Conservation (phyloP, 352 stramenopile species). For the Thraustochytrium striatum region DNA sequence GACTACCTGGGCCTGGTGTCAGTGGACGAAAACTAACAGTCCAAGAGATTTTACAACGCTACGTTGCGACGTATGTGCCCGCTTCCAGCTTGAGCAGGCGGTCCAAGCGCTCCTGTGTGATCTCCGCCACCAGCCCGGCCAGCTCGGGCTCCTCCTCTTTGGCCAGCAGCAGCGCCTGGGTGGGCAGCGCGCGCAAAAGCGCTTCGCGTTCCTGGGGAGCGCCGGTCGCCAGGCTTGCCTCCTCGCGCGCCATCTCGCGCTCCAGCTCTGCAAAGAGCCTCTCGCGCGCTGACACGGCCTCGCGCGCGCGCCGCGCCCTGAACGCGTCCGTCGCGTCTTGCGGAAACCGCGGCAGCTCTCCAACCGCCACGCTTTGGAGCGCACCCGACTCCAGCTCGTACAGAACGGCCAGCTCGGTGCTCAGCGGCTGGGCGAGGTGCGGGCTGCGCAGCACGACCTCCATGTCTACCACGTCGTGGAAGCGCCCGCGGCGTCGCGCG, state of each 20-base stretch:
- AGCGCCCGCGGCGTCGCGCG: background rate
- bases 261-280: background rate
- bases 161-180: background rate
- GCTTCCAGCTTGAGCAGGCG: background rate
- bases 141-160: background rate
- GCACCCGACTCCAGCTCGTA: background rate
- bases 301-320: background rate
- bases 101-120: background rate
- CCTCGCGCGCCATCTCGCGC: background rate
- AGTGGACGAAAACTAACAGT: constrained; percentile 54
- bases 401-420: background rate
- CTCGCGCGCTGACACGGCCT: background rate
- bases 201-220: background rate
- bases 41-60: background rate
- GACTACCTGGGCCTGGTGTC: constrained; percentile 94
- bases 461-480: constrained; percentile 7
- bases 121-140: background rate
- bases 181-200: background rate
- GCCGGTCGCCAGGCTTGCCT: background rate
- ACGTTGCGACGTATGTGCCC: background rate
- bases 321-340: background rate
- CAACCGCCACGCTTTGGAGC: background rate
- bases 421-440: background rate
- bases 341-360: background rate
- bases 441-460: background rate